phyloP scores from a whole-genome alignment of 257 asterid species.

The Capsicum chinense region DNA sequence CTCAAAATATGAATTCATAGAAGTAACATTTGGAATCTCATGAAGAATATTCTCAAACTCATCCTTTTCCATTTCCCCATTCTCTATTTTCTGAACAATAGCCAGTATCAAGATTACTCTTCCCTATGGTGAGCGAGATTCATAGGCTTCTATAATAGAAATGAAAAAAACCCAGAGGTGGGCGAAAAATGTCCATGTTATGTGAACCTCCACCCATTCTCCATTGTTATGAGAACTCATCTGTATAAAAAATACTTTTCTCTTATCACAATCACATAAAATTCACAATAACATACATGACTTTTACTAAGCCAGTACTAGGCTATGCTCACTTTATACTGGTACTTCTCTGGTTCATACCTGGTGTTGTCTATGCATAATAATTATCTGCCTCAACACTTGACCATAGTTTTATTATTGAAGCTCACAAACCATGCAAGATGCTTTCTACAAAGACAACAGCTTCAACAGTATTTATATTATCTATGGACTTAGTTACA shows the following conservation, averaged over 20 bases:
- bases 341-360: neutral
- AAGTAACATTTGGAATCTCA: constrained; percentile 29
- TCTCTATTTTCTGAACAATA: constrained; percentile 19
- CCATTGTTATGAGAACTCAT: no score
- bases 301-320: neutral
- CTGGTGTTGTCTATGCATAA: neutral
- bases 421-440: neutral
- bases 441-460: neutral
- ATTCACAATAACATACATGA: neutral
- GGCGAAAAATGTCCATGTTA: neutral
- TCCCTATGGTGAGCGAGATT: neutral
- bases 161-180: neutral
- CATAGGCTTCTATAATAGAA: neutral
- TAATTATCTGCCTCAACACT: neutral
- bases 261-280: neutral
- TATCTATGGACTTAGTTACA: neutral
- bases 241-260: neutral
- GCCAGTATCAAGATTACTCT: constrained; percentile 14
- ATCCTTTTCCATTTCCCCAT: constrained; percentile 20
- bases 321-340: neutral
- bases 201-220: neutral
- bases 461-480: neutral
- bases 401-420: neutral
- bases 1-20: constrained; percentile 24
- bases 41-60: constrained; percentile 26